These are phyloP conservation scores for Cladophialophora yegresii DNA, from an alignment of 2,329 filamentous ascomycete genomes.

Conservation along the genomic window DNA sequence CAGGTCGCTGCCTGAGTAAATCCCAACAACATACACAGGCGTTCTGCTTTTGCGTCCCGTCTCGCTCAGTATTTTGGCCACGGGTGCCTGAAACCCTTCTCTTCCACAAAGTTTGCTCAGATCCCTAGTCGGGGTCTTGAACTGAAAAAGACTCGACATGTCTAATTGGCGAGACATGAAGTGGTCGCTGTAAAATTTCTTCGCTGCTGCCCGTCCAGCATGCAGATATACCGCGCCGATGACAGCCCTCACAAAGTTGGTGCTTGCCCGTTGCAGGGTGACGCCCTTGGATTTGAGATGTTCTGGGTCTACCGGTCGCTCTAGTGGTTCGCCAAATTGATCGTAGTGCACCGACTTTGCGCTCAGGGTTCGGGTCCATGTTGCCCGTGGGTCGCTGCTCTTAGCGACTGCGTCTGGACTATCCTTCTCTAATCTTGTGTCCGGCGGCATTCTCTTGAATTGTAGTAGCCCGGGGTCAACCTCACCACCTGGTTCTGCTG, in stretches of 20 bases:
- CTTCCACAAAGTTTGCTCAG: constrained; percentile 78
- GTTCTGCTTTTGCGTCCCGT: constrained; percentile 82
- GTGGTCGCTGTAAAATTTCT: constrained; percentile 80
- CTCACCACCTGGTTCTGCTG: constrained; percentile 83
- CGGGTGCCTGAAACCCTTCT: constrained; percentile 83
- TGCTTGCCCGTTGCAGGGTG: constrained; percentile 62
- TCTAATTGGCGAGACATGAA: constrained; percentile 78
- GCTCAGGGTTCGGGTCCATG: constrained; percentile 68
- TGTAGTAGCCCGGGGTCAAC: constrained; percentile 91
- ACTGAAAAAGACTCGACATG: constrained; percentile 76
- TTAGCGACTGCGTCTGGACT: constrained; percentile 52
- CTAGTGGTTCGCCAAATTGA: constrained; percentile 72
- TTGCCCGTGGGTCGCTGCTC: constrained; percentile 21
- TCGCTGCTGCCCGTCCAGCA: constrained; percentile 73
- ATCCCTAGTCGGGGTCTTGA: constrained; percentile 81
- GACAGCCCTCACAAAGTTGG: constrained; percentile 78
- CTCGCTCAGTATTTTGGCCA: constrained; percentile 85
- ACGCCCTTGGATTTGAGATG: constrained; percentile 39
- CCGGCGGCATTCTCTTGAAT: constrained; percentile 60
- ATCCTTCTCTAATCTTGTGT: constrained; percentile 3
- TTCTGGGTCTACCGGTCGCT: constrained; percentile 36
- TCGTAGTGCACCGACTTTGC: constrained; percentile 80
- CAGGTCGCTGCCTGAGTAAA: constrained; percentile 88
- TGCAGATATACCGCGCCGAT: constrained; percentile 85
- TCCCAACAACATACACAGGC: constrained; percentile 90